These are phyloP conservation scores for Silene latifolia DNA, from an alignment of 148 eudicot species.

Conservation along the genomic window DNA sequence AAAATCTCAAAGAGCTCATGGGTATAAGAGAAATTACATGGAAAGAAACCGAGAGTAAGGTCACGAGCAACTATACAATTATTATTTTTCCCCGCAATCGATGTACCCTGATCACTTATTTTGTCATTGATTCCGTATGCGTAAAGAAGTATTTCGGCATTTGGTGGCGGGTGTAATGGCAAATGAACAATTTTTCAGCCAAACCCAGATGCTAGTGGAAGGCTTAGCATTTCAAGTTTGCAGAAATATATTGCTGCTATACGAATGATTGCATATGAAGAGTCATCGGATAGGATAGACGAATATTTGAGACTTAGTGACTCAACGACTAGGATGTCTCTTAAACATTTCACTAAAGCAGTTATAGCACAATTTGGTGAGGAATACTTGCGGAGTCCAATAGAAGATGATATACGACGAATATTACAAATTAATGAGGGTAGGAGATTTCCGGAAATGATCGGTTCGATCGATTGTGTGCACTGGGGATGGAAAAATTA, in stretches of 20 bases:
- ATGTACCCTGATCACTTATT: too few species aligned
- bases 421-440: neutral
- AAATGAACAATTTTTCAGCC: too few species aligned
- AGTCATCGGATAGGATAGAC: neutral
- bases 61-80: too few species aligned
- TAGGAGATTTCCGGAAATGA: neutral
- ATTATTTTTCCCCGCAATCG: too few species aligned
- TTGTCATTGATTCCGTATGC: too few species aligned
- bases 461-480: neutral
- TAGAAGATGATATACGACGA: neutral
- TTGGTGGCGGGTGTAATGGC: too few species aligned
- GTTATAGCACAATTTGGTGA: neutral
- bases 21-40: too few species aligned
- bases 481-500: neutral
- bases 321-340: neutral
- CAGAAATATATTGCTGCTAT: neutral
- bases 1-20: too few species aligned
- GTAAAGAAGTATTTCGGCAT: too few species aligned
- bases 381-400: neutral
- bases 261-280: neutral
- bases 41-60: too few species aligned
- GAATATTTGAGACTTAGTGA: neutral
- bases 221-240: too few species aligned
- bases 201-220: neutral
- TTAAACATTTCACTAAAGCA: neutral